Percentiles rank a stretch among this genome's conserved stretches.
Conservation (phyloP, 768 basidiomycete genomes). For the Lyophyllum semitale region DNA sequence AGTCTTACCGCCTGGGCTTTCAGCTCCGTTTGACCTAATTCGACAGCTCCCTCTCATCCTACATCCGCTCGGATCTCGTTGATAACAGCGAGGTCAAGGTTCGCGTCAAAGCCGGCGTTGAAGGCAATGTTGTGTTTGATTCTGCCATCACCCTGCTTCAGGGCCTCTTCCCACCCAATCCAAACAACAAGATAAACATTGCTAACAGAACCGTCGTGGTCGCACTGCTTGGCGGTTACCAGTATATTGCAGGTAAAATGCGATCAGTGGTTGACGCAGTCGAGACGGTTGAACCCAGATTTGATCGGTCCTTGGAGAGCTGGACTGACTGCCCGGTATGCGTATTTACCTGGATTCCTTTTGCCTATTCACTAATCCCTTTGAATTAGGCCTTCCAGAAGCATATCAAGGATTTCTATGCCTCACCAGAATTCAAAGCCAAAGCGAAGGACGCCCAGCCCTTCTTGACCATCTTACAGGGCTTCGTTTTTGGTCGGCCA, state of each 20-base stretch:
- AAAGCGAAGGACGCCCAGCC: constrained; percentile 54
- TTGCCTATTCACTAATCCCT: background rate
- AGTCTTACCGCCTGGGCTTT: constrained; percentile 67
- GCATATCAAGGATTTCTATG: constrained; percentile 61
- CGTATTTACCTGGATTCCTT: background rate
- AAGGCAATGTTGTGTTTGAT: constrained; percentile 84
- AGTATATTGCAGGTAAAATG: constrained; percentile 75
- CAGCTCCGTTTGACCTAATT: constrained; percentile 69
- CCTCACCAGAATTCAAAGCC: constrained; percentile 67
- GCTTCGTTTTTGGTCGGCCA: constrained; percentile 72
- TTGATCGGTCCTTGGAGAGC: constrained; percentile 81
- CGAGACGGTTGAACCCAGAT: constrained; percentile 83
- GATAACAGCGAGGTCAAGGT: constrained; percentile 74
- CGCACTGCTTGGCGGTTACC: constrained; percentile 80
- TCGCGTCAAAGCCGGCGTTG: constrained; percentile 81
- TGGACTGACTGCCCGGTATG: constrained; percentile 63
- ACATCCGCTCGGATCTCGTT: constrained; percentile 68
- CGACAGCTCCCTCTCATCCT: constrained; percentile 61
- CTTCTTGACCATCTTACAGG: constrained; percentile 68
- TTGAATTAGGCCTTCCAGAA: constrained; percentile 58
- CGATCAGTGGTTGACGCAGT: constrained; percentile 39
- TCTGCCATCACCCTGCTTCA: constrained; percentile 83
- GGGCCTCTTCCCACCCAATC: constrained; percentile 83
- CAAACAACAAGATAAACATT: constrained; percentile 68
- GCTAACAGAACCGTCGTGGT: constrained; percentile 75